Conservation (phyloP, 257 asterid genomes). For the Ligustrum vulgare region DNA sequence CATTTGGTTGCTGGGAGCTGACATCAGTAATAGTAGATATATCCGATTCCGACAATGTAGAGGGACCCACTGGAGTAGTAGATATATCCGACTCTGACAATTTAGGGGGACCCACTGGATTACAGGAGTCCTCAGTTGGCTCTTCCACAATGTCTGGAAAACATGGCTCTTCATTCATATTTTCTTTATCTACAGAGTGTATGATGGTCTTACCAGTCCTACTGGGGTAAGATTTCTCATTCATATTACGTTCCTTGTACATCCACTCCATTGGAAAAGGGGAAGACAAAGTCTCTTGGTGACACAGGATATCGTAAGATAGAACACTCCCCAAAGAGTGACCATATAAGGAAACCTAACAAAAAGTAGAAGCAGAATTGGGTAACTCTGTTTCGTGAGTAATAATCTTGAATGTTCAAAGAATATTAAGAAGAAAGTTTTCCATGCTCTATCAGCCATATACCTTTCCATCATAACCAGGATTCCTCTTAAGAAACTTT, state of each 20-base stretch:
- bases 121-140: constrained; percentile 36
- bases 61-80: constrained; percentile 52
- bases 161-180: background rate
- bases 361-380: constrained; percentile 14
- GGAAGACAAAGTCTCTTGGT: constrained; percentile 70
- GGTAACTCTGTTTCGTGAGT: constrained; percentile 17
- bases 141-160: constrained; percentile 39
- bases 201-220: constrained; percentile 33
- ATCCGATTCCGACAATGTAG: constrained; percentile 59
- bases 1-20: constrained; percentile 34
- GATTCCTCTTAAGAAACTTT: constrained; percentile 93
- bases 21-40: constrained; percentile 45
- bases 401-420: constrained; percentile 15
- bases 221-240: constrained; percentile 23
- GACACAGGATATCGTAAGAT: constrained; percentile 94
- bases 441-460: constrained; percentile 20
- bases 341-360: constrained; percentile 84
- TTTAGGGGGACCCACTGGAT: constrained; percentile 61
- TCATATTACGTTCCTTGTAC: constrained; percentile 56
- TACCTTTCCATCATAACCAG: constrained; percentile 98
- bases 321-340: constrained; percentile 98
- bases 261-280: constrained; percentile 87
- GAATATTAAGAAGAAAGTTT: constrained; percentile 10
- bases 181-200: constrained; percentile 26
- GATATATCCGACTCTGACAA: constrained; percentile 62